Conservation (phyloP, 2,329 filamentous ascomycete species). For the Aspergillus fumigatus region DNA sequence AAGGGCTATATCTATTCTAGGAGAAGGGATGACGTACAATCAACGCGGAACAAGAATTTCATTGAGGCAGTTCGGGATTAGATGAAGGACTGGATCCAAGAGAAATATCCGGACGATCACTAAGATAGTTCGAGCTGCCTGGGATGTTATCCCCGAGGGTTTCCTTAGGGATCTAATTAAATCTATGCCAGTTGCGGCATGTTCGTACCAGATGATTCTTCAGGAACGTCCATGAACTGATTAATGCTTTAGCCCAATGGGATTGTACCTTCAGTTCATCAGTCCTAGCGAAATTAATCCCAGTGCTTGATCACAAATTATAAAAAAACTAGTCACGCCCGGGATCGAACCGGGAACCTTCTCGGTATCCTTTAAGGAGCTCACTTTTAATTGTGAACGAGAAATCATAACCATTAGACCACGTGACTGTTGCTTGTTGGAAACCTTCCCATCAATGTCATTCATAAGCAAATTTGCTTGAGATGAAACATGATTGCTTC, state of each 20-base stretch:
- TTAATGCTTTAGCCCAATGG: conserved; percentile 12
- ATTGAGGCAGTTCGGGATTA: too few species aligned
- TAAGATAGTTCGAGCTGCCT: too few species aligned
- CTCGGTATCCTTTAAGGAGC: conserved; percentile 24
- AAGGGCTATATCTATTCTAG: too few species aligned
- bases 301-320: too few species aligned
- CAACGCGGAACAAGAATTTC: too few species aligned
- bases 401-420: conserved; percentile 41
- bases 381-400: conserved; percentile 30
- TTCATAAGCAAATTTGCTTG: neutral
- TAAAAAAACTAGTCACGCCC: conserved; percentile 28
- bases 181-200: neutral
- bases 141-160: too few species aligned
- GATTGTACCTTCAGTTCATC: conserved; percentile 2
- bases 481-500: neutral
- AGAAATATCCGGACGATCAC: too few species aligned
- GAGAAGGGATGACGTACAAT: too few species aligned
- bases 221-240: neutral
- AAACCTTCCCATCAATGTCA: neutral
- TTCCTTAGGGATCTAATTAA: too few species aligned
- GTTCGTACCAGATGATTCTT: neutral
- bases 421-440: conserved; percentile 15
- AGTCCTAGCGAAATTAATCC: too few species aligned
- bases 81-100: too few species aligned
- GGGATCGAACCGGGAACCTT: conserved; percentile 38